phyloP scores from a whole-genome alignment of 2,329 filamentous ascomycete species.

The Arthroderma uncinatum region DNA sequence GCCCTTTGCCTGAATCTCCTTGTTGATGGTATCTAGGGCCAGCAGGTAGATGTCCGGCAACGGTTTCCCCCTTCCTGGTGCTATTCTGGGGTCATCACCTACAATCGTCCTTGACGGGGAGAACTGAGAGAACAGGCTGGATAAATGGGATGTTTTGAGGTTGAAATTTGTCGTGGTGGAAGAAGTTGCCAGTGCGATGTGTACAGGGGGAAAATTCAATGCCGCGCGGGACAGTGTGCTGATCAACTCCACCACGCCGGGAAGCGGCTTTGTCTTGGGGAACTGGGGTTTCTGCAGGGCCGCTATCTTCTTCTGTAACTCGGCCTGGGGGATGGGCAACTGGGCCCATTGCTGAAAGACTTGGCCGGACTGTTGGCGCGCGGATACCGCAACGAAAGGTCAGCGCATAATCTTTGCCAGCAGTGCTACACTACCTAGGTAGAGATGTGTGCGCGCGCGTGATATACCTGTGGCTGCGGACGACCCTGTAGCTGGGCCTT shows the following conservation, averaged over 20 bases:
- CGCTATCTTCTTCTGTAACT: slow-evolving; percentile 52
- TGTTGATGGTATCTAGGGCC: slow-evolving; percentile 75
- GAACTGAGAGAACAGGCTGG: slow-evolving; percentile 48
- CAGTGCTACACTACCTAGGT: not conserved
- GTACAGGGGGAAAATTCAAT: slow-evolving; percentile 41
- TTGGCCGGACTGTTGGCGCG: slow-evolving; percentile 41
- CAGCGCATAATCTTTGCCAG: not conserved
- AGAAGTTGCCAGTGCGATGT: slow-evolving; percentile 80
- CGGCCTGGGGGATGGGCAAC: slow-evolving; percentile 60
- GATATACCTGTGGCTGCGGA: slow-evolving; percentile 43
- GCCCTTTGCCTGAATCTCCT: slow-evolving; percentile 48
- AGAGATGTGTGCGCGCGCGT: not conserved
- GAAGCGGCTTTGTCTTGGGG: slow-evolving; percentile 60
- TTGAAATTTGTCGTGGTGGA: slow-evolving; percentile 60
- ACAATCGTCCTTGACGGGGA: slow-evolving; percentile 60
- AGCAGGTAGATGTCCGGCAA: slow-evolving; percentile 89
- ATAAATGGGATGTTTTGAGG: slow-evolving; percentile 57
- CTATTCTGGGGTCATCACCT: slow-evolving; percentile 73
- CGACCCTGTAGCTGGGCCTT: slow-evolving; percentile 76
- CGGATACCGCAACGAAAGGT: not conserved
- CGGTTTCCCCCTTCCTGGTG: slow-evolving; percentile 75
- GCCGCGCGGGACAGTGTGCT: slow-evolving; percentile 25
- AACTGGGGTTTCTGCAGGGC: slow-evolving; percentile 63
- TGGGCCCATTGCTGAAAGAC: slow-evolving; percentile 74
- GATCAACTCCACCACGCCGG: slow-evolving; percentile 64